phyloP scores from a whole-genome alignment of 1,284 basidiomycete genomes.

The Chiua sp. region DNA sequence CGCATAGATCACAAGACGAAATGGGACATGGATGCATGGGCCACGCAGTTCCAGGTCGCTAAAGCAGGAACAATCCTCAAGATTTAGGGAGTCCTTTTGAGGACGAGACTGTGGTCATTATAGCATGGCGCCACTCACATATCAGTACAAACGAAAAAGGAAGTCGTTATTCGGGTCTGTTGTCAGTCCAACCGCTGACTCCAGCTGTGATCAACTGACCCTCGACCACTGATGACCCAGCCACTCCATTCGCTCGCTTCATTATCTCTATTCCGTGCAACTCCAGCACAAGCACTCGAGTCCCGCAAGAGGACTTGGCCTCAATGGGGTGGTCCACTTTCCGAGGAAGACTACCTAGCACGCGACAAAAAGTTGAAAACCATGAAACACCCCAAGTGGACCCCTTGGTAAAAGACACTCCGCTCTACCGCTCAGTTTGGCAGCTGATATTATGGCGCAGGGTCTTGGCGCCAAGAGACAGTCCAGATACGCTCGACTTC shows the following conservation, averaged over 20 bases:
- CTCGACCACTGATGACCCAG: neutral
- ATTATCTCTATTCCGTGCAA: slow-evolving; percentile 20
- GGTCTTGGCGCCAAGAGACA: slow-evolving; percentile 46
- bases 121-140: no score
- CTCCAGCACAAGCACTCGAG: slow-evolving; percentile 23
- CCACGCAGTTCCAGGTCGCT: no score
- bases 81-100: no score
- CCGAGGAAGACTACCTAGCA: slow-evolving; percentile 41
- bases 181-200: no score
- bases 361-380: slow-evolving; percentile 40
- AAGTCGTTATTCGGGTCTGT: neutral
- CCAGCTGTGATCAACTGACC: no score
- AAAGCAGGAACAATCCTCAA: no score
- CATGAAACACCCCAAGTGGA: slow-evolving; percentile 44
- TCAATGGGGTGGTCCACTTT: slow-evolving; percentile 41
- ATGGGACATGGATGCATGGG: no score
- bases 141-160: no score
- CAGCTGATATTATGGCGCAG: slow-evolving; percentile 32
- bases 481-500: slow-evolving; percentile 45
- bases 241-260: slow-evolving; percentile 6
- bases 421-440: neutral
- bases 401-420: slow-evolving; percentile 41
- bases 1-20: no score
- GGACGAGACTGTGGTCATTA: no score
- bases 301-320: slow-evolving; percentile 38